Percentiles rank a stretch among this genome's conserved stretches.
Evolutionary conservation across 2,329 filamentous ascomycete genomes (phyloP).

Genomic region (Colletotrichum orbiculare): DNA sequence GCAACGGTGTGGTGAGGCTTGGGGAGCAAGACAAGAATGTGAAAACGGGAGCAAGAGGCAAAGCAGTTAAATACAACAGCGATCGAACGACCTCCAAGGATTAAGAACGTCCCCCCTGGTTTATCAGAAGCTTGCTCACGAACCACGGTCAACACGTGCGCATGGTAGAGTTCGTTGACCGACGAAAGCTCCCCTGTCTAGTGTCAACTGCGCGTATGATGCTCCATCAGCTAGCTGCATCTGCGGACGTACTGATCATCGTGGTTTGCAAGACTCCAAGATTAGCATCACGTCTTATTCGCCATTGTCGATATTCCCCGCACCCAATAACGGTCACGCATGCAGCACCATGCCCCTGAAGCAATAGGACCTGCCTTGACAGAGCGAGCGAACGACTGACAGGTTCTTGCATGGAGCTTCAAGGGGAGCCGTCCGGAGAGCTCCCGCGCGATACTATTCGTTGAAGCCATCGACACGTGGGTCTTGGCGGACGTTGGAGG

Average conservation of each 20-base stretch:
- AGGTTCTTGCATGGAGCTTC: background rate
- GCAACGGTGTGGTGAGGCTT: background rate
- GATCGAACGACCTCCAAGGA: background rate
- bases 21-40: background rate
- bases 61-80: conserved; percentile 25
- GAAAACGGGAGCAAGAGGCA: background rate
- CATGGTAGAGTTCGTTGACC: background rate
- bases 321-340: conserved; percentile 10
- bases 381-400: conserved; percentile 8
- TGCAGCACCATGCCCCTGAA: conserved; percentile 9
- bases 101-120: background rate
- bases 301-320: conserved; percentile 9
- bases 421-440: background rate
- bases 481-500: conserved; percentile 1
- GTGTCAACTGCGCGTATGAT: background rate
- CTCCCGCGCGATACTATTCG: conserved; percentile 4
- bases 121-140: conserved; percentile 8
- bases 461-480: conserved; percentile 21
- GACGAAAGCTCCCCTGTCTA: too few relatives aligned
- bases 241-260: conserved; percentile 3
- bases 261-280: background rate
- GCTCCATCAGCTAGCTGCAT: background rate
- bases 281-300: background rate
- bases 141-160: conserved; percentile 20
- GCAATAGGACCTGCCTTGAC: conserved; percentile 7